Percentiles rank a stretch among this genome's conserved stretches.
These are phyloP conservation scores for Gymnopilus junonius DNA, from an alignment of 768 basidiomycete genomes.

Conservation along the genomic window DNA sequence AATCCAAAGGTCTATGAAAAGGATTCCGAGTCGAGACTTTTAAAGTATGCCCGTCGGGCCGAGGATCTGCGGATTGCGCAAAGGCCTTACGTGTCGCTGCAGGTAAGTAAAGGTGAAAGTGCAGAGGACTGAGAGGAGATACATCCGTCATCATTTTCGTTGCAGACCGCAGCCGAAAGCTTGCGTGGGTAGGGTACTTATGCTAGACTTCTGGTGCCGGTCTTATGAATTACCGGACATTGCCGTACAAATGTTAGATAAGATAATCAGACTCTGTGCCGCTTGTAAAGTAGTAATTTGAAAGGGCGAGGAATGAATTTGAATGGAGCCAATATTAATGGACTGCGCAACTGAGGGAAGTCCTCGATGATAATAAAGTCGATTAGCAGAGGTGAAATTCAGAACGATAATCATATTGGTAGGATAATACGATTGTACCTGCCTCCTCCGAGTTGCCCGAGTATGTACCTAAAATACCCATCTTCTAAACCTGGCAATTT, in stretches of 20 bases:
- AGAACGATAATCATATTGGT: no score
- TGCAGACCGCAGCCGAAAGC: constrained; percentile 1
- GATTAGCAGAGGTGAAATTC: no score
- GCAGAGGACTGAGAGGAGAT: neutral
- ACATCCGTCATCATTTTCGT: neutral
- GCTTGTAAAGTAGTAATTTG: no score
- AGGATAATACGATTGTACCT: no score
- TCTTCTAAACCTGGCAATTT: no score
- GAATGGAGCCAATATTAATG: no score
- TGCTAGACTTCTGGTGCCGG: neutral
- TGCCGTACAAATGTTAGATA: neutral
- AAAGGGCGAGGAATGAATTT: no score
- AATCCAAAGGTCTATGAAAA: neutral
- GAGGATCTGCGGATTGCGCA: neutral
- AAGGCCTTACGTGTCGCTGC: constrained; percentile 1
- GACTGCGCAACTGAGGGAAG: no score
- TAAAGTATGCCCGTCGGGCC: neutral
- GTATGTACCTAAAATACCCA: neutral
- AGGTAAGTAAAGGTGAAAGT: neutral
- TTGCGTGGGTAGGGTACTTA: neutral
- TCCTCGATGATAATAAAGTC: no score
- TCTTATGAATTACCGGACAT: neutral
- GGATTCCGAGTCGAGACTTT: neutral
- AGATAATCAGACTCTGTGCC: no score
- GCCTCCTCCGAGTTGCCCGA: neutral